Base-by-base conservation (phyloP, 768 basidiomycete genomes). In the Mycena albidolilacea region DNA sequence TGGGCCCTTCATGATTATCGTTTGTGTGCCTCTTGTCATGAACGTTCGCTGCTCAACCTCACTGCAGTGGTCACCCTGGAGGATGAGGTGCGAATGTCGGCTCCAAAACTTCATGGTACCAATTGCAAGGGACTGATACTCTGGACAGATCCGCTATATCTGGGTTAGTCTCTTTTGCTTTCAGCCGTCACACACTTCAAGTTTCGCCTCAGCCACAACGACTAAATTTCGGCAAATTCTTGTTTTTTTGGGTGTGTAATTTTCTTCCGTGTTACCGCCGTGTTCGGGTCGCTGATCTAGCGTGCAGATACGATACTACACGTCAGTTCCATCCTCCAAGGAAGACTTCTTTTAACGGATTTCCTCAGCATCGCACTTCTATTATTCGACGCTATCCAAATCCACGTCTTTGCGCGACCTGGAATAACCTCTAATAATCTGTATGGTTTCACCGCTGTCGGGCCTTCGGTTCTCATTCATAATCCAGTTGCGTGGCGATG, bases 301-400 rank as follows among this genome's bases (percentile, higher is more conserved):
- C 66, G 0, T 15, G 7, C 64, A 87, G 86, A 84, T 88, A 38
- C 82, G 87, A 55, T 88, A 88, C 72, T 88, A 87, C 74, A 73
- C 64, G 72, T 73, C 2, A 15, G 37, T 52, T 38, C 9, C 43
- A 19, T 57, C n/a, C 38, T 30, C 21, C 19, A 14, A 9, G 15
- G 2, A n/a, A 23, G 21, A 7, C 19, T 23, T 23, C 9, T 9
- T 7, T 46, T 48, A 17, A 63, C 19, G 15, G 5, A 15, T n/a
- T 17, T 37, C n/a, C 9, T 2, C 21, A 87, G 84, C 41, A 81
- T 87, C 21, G 78, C 81, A 6, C 82, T 87, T 12, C 75, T 87
- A 1, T 70, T 85, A 5, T 86, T 87, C 71, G 86, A 87, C 64
- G 84, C 84, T 1, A 77, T 83, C 5, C 86, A 87, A 71, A 87